phyloP scores from a whole-genome alignment of 768 basidiomycete genomes.

The Pholiota conissans region DNA sequence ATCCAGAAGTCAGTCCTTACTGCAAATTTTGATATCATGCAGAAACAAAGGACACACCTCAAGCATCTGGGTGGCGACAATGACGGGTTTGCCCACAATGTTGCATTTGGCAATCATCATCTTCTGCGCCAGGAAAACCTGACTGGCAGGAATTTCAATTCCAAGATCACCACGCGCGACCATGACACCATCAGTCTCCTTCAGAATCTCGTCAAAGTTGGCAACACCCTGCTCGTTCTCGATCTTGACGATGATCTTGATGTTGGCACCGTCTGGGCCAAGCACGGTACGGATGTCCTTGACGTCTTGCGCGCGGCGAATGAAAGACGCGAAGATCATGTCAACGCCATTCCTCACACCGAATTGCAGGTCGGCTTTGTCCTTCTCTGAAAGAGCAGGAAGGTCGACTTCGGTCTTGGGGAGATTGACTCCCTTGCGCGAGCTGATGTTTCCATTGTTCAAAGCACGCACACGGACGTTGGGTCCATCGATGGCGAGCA shows the following conservation, averaged over 20 bases:
- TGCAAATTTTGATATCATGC: neutral
- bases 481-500: slow-evolving; percentile 81
- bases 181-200: slow-evolving; percentile 98
- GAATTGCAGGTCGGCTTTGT: slow-evolving; percentile 92
- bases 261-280: slow-evolving; percentile 90
- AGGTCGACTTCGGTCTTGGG: slow-evolving; percentile 98
- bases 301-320: slow-evolving; percentile 94
- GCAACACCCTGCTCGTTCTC: slow-evolving; percentile 99
- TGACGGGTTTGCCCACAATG: slow-evolving; percentile 95
- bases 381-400: slow-evolving; percentile 96
- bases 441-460: slow-evolving; percentile 92
- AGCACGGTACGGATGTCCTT: slow-evolving; percentile 90
- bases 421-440: slow-evolving; percentile 98
- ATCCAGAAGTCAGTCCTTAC: slow-evolving; percentile 14
- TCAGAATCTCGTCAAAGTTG: slow-evolving; percentile 98
- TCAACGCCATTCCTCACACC: slow-evolving; percentile 98
- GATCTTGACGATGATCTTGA: slow-evolving; percentile 99
- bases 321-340: slow-evolving; percentile 99
- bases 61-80: slow-evolving; percentile 99
- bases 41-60: slow-evolving; percentile 53
- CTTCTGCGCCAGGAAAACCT: slow-evolving; percentile 99
- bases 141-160: slow-evolving; percentile 99
- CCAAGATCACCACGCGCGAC: slow-evolving; percentile 99
- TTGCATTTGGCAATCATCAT: slow-evolving; percentile 99
- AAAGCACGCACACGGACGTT: slow-evolving; percentile 82